These are phyloP conservation scores for Monosporascus sp. DNA, from an alignment of 2,329 filamentous ascomycete species.

Conservation along the genomic window DNA sequence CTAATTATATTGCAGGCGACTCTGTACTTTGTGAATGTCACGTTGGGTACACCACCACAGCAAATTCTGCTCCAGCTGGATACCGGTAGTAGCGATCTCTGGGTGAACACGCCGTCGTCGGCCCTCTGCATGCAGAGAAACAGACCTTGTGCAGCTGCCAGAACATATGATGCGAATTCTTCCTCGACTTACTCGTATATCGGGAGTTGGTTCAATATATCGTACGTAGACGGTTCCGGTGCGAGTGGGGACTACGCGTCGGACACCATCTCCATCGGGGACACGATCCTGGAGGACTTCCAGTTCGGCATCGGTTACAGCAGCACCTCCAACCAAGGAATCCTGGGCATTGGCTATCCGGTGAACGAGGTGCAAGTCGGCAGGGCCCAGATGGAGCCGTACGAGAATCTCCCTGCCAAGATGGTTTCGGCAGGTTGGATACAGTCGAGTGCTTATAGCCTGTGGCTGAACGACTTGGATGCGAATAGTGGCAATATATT, in stretches of 20 bases:
- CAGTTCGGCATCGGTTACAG: conserved; percentile 72
- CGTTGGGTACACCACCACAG: conserved; percentile 58
- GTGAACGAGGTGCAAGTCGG: conserved; percentile 71
- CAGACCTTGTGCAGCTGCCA: conserved; percentile 53
- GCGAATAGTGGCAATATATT: conserved; percentile 62
- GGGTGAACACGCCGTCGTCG: conserved; percentile 64
- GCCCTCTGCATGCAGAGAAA: conserved; percentile 46
- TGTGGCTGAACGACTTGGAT: conserved; percentile 71
- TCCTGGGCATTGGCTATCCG: conserved; percentile 80
- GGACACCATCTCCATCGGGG: conserved; percentile 62
- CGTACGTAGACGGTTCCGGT: conserved; percentile 76
- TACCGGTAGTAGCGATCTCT: conserved; percentile 65
- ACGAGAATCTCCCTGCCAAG: conserved; percentile 64
- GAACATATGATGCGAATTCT: conserved; percentile 62
- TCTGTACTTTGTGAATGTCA: conserved; percentile 59
- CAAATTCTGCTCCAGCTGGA: conserved; percentile 55
- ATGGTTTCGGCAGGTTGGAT: conserved; percentile 58
- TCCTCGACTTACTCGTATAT: conserved; percentile 75
- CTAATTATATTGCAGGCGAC: conserved; percentile 41
- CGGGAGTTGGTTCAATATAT: conserved; percentile 76
- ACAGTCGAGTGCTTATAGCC: conserved; percentile 62
- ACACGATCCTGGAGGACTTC: conserved; percentile 46
- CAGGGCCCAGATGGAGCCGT: conserved; percentile 46
- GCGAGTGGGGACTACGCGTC: conserved; percentile 75
- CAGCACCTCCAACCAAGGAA: conserved; percentile 59